A percentile compares a stretch with the other conserved stretches of the same genome.
These are phyloP conservation scores for Trichoderma afroharzianum DNA, from an alignment of 2,329 filamentous ascomycete genomes.

Conservation along the genomic window DNA sequence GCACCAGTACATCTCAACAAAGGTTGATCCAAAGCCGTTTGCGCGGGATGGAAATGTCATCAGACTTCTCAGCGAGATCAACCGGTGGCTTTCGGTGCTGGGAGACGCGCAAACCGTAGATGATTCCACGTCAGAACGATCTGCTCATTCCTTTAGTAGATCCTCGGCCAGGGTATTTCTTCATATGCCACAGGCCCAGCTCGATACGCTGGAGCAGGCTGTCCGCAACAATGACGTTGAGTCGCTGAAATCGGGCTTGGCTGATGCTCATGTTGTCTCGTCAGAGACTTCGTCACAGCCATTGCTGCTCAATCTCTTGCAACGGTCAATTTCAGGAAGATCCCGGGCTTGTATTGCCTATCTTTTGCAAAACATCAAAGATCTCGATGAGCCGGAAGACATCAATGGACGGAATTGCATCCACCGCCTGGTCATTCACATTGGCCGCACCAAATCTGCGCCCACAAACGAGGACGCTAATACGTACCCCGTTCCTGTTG, in stretches of 20 bases:
- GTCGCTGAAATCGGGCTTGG: slow-evolving; percentile 54
- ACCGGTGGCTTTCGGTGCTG: slow-evolving; percentile 84
- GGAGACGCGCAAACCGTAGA: slow-evolving; percentile 74
- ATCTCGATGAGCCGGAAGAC: slow-evolving; percentile 81
- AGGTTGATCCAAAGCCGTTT: slow-evolving; percentile 85
- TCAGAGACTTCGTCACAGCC: slow-evolving; percentile 48
- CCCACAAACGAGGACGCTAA: slow-evolving; percentile 50
- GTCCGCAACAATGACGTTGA: slow-evolving; percentile 65
- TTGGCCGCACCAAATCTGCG: slow-evolving; percentile 67
- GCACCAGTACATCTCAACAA: slow-evolving; percentile 81
- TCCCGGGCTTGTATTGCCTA: slow-evolving; percentile 67
- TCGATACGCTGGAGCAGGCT: slow-evolving; percentile 70
- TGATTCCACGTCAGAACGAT: slow-evolving; percentile 70
- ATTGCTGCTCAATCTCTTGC: slow-evolving; percentile 74
- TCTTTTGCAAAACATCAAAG: slow-evolving; percentile 65
- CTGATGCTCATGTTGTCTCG: slow-evolving; percentile 48
- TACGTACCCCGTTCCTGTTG: slow-evolving; percentile 46
- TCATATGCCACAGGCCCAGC: slow-evolving; percentile 62
- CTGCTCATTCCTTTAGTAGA: slow-evolving; percentile 71
- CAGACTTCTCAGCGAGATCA: slow-evolving; percentile 61
- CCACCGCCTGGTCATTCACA: slow-evolving; percentile 87
- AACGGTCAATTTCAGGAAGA: slow-evolving; percentile 69
- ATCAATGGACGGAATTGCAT: slow-evolving; percentile 93
- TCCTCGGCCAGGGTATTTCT: slow-evolving; percentile 72
- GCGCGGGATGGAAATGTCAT: slow-evolving; percentile 63